Evolutionary conservation across 176 grass and related monocot genomes (phyloP).

Genomic region (Alloteropsis semialata): DNA sequence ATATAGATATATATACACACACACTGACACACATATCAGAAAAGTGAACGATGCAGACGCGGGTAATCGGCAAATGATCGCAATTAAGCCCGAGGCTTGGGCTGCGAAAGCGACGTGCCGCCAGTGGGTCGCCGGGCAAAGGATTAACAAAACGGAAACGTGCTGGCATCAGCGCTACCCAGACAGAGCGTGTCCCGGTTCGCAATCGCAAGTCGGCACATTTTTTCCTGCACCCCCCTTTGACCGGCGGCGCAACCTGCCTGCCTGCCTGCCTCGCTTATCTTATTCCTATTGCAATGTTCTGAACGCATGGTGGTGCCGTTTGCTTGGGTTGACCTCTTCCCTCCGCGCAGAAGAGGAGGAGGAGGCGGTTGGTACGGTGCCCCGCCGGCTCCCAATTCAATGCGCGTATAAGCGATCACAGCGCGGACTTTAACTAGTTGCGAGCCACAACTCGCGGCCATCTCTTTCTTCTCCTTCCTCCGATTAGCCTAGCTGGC

Average conservation of each 20-base stretch:
- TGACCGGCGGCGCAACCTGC: constrained; percentile 25
- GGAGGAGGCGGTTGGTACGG: not conserved
- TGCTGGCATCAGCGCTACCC: not conserved
- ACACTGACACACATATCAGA: not conserved
- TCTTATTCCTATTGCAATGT: no score
- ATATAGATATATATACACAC: no score
- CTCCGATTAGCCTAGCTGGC: not conserved
- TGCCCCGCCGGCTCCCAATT: not conserved
- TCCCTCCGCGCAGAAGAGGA: not conserved
- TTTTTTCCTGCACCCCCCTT: not conserved
- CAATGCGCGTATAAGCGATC: not conserved
- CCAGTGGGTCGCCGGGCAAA: not conserved
- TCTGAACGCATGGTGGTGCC: not conserved
- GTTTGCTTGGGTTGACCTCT: constrained; percentile 32
- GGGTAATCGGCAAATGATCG: no score
- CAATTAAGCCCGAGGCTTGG: not conserved
- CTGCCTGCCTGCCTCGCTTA: no score
- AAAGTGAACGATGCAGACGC: not conserved
- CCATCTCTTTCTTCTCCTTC: not conserved
- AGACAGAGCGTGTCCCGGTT: not conserved
- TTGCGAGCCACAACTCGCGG: not conserved
- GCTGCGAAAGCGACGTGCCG: not conserved
- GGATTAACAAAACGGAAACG: not conserved
- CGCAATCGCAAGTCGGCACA: not conserved
- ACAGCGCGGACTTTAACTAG: not conserved